Base-by-base conservation (phyloP, 768 basidiomycete genomes). In the Russula griseocarnosa region DNA sequence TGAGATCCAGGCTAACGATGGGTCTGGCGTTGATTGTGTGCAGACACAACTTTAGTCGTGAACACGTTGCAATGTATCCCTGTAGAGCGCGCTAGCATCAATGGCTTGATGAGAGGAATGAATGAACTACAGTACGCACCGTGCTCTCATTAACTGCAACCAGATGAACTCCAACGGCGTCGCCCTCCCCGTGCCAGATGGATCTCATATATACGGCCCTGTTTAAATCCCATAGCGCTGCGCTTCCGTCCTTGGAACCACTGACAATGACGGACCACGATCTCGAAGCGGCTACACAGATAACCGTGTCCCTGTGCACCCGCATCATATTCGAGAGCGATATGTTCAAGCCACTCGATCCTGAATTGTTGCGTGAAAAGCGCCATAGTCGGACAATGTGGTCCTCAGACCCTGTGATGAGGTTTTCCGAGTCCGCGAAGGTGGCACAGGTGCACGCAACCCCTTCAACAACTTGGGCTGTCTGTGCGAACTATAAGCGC, bases 11-110 rank as follows among this genome's bases (percentile, higher is more conserved):
- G 14, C 79, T 81, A 0, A 86, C 86, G 66, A 97, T 91, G 0
- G 82, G 85, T 20, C 88, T 82, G 0, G 83, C 94, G 70, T 96
- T 96, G 76, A 96, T 81, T 0, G 92, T 96, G 73, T 94, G 92
- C 18, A 95, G 74, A 72, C 84, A 88, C 18, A 97, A 74, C 59
- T 83, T 83, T 1, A 80, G 74, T 28, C 79, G 74, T 3, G 94
- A 94, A 67, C 91, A 93, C 0, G 92, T 86, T 0, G 92, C 92
- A 58, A 96, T 86, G 73, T 91, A 87, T 13, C 94, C 94, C 93
- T 95, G 66, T 36, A 36, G 26, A 22, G 11, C 51, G 50, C 22
- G 63, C 30, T 64, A 11, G 36, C 9, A 20, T 54, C 24, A 44
- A 58, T 44, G 62, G 50, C 49, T 24, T 69, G 62, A 49, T 56